phyloP scores from a whole-genome alignment of 129 eudicot species.

The Flaveria sonorensis region DNA sequence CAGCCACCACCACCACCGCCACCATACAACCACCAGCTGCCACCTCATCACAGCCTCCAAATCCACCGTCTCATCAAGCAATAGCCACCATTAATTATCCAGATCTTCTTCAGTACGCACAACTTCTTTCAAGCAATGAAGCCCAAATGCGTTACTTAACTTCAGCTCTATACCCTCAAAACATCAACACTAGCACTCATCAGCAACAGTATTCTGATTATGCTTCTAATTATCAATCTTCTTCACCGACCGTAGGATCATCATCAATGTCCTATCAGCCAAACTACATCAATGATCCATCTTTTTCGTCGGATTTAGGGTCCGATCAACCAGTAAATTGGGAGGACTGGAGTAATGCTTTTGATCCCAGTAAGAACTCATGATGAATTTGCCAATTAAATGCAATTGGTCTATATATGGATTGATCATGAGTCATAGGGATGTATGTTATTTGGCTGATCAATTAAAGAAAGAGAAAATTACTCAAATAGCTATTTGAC shows the following conservation, averaged over 20 bases:
- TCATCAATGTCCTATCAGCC: slow-evolving; percentile 20
- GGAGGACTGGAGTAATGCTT: slow-evolving; percentile 33
- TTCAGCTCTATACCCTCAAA: slow-evolving; percentile 41
- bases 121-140: slow-evolving; percentile 55
- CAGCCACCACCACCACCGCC: slow-evolving; percentile 8
- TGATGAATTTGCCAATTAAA: background rate
- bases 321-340: slow-evolving; percentile 19
- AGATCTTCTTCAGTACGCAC: slow-evolving; percentile 67
- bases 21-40: background rate
- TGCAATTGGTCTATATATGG: background rate
- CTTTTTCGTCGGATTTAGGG: slow-evolving; percentile 23
- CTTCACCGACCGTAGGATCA: slow-evolving; percentile 28
- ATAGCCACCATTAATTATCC: slow-evolving; percentile 43
- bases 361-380: slow-evolving; percentile 27
- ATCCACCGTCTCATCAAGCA: slow-evolving; percentile 20
- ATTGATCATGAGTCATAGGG: background rate
- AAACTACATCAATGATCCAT: slow-evolving; percentile 8
- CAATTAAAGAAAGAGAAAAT: background rate
- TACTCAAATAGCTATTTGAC: too few species aligned
- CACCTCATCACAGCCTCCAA: slow-evolving; percentile 17
- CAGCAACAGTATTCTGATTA: slow-evolving; percentile 28
- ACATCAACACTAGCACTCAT: background rate
- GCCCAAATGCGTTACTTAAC: slow-evolving; percentile 48
- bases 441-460: slow-evolving; percentile 6
- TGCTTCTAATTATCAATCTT: slow-evolving; percentile 15